These are phyloP conservation scores for Piloderma croceum DNA, from an alignment of 768 basidiomycete species.

Conservation along the genomic window DNA sequence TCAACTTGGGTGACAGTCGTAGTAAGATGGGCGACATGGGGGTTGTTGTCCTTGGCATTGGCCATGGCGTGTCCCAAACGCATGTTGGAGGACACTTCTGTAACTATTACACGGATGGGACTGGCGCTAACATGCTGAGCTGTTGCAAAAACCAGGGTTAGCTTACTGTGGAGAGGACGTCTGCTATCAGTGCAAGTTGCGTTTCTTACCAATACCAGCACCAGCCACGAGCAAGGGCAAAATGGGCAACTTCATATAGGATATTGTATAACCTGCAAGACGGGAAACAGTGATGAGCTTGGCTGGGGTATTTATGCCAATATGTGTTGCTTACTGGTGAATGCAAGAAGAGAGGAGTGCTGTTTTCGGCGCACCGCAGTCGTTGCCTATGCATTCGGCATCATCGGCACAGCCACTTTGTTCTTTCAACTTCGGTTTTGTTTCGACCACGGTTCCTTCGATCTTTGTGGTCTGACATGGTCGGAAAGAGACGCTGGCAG, in stretches of 20 bases:
- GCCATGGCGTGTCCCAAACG: constrained; percentile 35
- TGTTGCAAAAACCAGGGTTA: constrained; percentile 11
- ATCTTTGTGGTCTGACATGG: too few relatives aligned
- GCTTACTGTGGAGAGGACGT: background rate
- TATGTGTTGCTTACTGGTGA: too few relatives aligned
- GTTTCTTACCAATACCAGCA: constrained; percentile 26
- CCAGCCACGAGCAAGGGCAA: constrained; percentile 33
- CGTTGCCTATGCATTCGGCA: too few relatives aligned
- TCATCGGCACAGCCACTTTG: too few relatives aligned
- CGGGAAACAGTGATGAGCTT: too few relatives aligned
- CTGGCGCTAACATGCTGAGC: constrained; percentile 39
- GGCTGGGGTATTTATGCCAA: too few relatives aligned
- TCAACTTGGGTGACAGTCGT: constrained; percentile 7
- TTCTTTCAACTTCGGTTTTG: too few relatives aligned
- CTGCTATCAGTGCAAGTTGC: background rate
- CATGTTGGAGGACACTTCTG: constrained; percentile 28
- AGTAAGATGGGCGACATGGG: constrained; percentile 19
- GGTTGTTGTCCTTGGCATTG: constrained; percentile 23
- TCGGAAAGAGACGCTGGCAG: too few relatives aligned
- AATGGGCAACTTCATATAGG: constrained; percentile 36
- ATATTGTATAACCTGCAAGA: too few relatives aligned
- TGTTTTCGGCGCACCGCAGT: too few relatives aligned
- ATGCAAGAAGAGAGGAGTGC: too few relatives aligned
- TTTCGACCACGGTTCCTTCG: too few relatives aligned
- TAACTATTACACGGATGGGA: constrained; percentile 44